Evolutionary conservation across 352 stramenopile genomes (phyloP).

Genomic region (Phytophthora colocasiae): DNA sequence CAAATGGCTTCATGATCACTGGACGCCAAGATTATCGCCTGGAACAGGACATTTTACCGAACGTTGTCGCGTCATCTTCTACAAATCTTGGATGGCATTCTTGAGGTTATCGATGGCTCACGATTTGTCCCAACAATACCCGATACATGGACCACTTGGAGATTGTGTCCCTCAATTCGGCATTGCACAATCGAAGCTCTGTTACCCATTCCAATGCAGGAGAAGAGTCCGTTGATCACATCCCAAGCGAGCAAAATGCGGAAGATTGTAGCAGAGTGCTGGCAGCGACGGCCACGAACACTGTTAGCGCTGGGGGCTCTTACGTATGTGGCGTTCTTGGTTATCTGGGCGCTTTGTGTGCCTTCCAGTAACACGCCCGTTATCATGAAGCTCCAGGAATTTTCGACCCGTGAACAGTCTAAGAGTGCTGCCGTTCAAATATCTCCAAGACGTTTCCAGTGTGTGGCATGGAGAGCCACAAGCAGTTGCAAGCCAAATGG

Average conservation of each 20-base stretch:
- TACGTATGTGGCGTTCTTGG: neutral
- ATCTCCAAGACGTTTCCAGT: neutral
- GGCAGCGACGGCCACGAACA: constrained; percentile 1
- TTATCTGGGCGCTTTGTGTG: neutral
- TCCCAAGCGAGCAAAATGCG: neutral
- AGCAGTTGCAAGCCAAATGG: constrained; percentile 14
- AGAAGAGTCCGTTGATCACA: neutral
- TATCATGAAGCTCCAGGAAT: neutral
- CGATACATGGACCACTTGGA: too few relatives aligned
- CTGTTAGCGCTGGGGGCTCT: neutral
- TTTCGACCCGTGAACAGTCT: constrained; percentile 3
- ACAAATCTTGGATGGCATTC: constrained; percentile 1
- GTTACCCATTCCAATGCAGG: neutral
- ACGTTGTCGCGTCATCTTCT: constrained; percentile 1
- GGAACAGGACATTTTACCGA: constrained; percentile 1
- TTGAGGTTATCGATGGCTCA: neutral
- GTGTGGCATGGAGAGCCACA: constrained; percentile 28
- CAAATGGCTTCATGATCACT: neutral
- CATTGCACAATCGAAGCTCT: too few relatives aligned
- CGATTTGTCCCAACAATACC: neutral
- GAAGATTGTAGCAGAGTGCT: neutral
- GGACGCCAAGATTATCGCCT: neutral
- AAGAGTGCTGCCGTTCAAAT: neutral
- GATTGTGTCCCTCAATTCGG: too few relatives aligned
- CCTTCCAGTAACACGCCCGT: neutral